These are phyloP conservation scores for Vicia villosa DNA, from an alignment of 306 rosid genomes.

Conservation along the genomic window DNA sequence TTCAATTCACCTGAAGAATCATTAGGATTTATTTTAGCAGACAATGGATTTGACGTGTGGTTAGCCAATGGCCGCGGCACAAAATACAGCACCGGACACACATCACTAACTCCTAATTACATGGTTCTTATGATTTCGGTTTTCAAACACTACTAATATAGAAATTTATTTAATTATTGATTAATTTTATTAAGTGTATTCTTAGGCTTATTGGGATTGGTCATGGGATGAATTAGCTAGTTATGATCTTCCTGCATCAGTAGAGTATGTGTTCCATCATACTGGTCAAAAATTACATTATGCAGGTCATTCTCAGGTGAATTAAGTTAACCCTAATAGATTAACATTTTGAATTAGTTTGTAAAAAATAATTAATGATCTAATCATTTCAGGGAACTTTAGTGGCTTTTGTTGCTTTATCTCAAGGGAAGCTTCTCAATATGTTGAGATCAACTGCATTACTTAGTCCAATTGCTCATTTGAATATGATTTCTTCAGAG, in stretches of 20 bases:
- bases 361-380: neutral
- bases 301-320: constrained; percentile 79
- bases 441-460: constrained; percentile 70
- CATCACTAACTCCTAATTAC: constrained; percentile 45
- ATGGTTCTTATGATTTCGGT: constrained; percentile 30
- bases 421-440: constrained; percentile 46
- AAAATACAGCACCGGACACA: constrained; percentile 51
- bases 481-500: constrained; percentile 56
- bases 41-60: constrained; percentile 77
- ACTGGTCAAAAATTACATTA: constrained; percentile 70
- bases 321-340: neutral
- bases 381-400: constrained; percentile 66
- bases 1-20: constrained; percentile 62
- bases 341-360: neutral
- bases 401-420: constrained; percentile 62
- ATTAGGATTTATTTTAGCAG: constrained; percentile 63
- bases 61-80: constrained; percentile 68
- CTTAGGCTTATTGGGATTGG: constrained; percentile 84
- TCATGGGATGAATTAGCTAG: constrained; percentile 83
- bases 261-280: constrained; percentile 60
- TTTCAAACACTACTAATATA: neutral
- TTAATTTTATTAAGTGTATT: neutral
- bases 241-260: constrained; percentile 70
- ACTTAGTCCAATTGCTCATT: constrained; percentile 79
- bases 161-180: neutral